phyloP scores from a whole-genome alignment of 2,329 filamentous ascomycete species.

The Beauveria rudraprayagi region DNA sequence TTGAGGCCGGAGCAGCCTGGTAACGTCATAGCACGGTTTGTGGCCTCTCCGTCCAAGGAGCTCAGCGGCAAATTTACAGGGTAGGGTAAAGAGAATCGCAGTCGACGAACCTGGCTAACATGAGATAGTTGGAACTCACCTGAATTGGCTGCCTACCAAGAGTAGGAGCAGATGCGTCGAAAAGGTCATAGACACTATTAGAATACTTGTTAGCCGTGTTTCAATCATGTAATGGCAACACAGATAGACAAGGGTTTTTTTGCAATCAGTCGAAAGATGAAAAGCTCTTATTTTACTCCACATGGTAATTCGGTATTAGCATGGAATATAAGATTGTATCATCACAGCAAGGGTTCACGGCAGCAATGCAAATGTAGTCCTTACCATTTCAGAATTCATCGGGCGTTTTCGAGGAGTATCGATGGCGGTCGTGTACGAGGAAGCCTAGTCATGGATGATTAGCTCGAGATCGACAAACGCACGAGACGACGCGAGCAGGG shows the following conservation, averaged over 20 bases:
- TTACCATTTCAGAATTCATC: conserved; percentile 21
- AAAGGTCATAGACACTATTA: conserved; percentile 6
- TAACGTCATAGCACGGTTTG: conserved; percentile 74
- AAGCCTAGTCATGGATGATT: background rate
- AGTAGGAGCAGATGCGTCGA: conserved; percentile 15
- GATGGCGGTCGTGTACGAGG: background rate
- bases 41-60: conserved; percentile 52
- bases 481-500: background rate
- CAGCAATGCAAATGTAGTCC: background rate
- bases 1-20: conserved; percentile 79
- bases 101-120: conserved; percentile 7
- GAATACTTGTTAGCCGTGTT: conserved; percentile 14
- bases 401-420: background rate
- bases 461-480: background rate
- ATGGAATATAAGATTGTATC: conserved; percentile 62
- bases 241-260: conserved; percentile 20
- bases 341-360: conserved; percentile 41
- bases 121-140: conserved; percentile 28
- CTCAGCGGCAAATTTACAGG: conserved; percentile 70
- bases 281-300: conserved; percentile 67
- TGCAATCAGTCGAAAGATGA: conserved; percentile 73
- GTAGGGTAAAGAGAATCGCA: conserved; percentile 32
- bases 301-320: conserved; percentile 65
- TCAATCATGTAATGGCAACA: conserved; percentile 14
- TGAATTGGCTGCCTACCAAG: conserved; percentile 47